These are phyloP conservation scores for Moricandia moricandioides DNA, from an alignment of 345 rosid species.

Conservation along the genomic window DNA sequence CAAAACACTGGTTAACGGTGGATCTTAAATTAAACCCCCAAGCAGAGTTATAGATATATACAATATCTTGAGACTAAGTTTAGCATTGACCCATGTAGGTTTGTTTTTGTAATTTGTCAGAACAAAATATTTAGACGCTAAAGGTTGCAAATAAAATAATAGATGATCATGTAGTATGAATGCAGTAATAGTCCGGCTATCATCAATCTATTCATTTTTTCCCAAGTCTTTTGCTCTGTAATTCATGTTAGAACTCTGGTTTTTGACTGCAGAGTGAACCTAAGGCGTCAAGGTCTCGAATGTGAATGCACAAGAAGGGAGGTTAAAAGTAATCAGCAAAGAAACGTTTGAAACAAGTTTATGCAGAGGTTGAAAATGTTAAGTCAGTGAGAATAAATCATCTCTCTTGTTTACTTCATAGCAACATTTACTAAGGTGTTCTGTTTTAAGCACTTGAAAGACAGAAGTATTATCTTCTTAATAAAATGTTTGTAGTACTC, in stretches of 20 bases:
- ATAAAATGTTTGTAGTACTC: background rate
- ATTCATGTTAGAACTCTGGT: background rate
- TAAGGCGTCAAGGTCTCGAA: constrained; percentile 23
- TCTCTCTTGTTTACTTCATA: constrained; percentile 3
- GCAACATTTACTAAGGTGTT: background rate
- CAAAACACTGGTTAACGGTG: background rate
- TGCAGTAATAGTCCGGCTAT: background rate
- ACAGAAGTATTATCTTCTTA: background rate
- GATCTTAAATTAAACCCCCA: background rate
- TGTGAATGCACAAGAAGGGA: constrained; percentile 23
- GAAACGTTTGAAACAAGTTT: background rate
- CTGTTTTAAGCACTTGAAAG: background rate
- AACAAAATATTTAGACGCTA: background rate
- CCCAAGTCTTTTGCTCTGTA: background rate
- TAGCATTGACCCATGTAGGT: constrained; percentile 1
- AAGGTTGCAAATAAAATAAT: background rate
- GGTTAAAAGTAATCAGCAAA: background rate
- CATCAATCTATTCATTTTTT: background rate
- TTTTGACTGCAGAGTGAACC: constrained; percentile 35
- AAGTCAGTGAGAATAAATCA: constrained; percentile 26
- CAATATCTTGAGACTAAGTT: background rate
- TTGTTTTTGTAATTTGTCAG: background rate
- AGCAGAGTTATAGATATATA: background rate
- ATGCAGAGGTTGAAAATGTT: constrained; percentile 7
- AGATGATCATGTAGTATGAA: background rate